phyloP scores from a whole-genome alignment of 2,329 filamentous ascomycete genomes.

The Beauveria bassiana region DNA sequence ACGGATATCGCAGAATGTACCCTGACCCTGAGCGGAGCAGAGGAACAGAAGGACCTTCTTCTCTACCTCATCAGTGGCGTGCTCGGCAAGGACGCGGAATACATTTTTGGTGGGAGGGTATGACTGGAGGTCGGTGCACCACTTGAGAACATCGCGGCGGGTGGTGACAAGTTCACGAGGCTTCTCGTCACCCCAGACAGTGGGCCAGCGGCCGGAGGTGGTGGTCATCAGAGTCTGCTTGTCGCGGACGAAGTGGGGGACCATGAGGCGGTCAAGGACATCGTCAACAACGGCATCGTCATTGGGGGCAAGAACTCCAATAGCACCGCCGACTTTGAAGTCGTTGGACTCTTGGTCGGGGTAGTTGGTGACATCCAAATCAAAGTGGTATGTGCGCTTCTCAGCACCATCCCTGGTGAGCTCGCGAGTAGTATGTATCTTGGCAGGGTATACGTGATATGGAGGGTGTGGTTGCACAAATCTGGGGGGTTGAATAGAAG shows the following conservation, averaged over 20 bases:
- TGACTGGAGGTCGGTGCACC: conserved; percentile 91
- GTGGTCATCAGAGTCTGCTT: conserved; percentile 77
- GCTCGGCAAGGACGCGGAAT: conserved; percentile 76
- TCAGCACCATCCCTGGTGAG: conserved; percentile 82
- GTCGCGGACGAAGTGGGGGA: conserved; percentile 76
- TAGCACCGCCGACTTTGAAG: conserved; percentile 93
- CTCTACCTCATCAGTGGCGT: conserved; percentile 72
- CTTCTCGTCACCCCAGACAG: conserved; percentile 91
- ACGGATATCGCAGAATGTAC: conserved; percentile 86
- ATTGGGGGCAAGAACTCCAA: conserved; percentile 89
- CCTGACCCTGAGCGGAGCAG: conserved; percentile 83
- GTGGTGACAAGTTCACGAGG: conserved; percentile 83
- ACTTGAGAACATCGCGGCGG: conserved; percentile 82
- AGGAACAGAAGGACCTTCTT: conserved; percentile 83
- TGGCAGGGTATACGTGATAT: conserved; percentile 86
- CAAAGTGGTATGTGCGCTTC: conserved; percentile 96
- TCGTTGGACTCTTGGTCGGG: conserved; percentile 77
- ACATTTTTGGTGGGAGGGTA: conserved; percentile 85
- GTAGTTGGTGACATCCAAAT: conserved; percentile 93
- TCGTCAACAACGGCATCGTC: conserved; percentile 69
- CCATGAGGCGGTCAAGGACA: conserved; percentile 70
- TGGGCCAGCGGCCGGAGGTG: conserved; percentile 80
- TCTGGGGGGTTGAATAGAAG: conserved; percentile 64
- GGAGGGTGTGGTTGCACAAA: conserved; percentile 95
- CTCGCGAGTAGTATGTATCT: conserved; percentile 75